phyloP scores from a whole-genome alignment of 495 filamentous ascomycete genomes.

The Tuber calosporum region DNA sequence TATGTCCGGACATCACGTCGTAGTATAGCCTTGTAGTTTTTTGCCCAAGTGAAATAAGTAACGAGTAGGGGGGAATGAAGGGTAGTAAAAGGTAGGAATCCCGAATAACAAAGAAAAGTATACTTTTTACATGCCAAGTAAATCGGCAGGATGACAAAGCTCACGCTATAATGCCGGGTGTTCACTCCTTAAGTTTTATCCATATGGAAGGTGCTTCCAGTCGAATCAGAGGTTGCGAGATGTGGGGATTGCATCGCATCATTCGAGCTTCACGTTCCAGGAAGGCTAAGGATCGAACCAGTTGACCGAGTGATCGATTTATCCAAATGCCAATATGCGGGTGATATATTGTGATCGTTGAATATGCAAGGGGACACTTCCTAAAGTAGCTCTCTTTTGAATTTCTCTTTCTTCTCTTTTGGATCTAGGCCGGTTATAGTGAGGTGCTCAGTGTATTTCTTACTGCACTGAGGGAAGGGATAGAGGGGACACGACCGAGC shows the following conservation, averaged over 20 bases:
- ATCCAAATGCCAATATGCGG: background rate
- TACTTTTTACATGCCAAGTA: background rate
- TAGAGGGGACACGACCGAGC: background rate
- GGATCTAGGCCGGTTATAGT: background rate
- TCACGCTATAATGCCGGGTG: background rate
- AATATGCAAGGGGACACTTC: background rate
- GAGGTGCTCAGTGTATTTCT: background rate
- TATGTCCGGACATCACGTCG: conserved; percentile 57
- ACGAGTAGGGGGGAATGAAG: background rate
- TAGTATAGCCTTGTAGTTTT: background rate
- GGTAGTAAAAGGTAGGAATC: background rate
- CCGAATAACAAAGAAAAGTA: background rate
- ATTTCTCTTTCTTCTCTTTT: background rate
- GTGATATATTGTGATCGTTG: background rate
- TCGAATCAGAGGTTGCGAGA: background rate
- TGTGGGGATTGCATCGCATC: background rate
- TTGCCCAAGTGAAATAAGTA: background rate
- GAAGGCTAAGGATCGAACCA: background rate
- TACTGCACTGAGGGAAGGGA: background rate
- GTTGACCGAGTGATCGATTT: background rate
- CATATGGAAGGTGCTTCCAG: background rate
- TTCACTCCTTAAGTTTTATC: background rate
- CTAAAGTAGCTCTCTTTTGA: background rate
- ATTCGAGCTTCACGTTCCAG: background rate
- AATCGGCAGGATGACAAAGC: background rate